phyloP scores from a whole-genome alignment of 495 filamentous ascomycete genomes.

The Staphylotrichum longicolle region DNA sequence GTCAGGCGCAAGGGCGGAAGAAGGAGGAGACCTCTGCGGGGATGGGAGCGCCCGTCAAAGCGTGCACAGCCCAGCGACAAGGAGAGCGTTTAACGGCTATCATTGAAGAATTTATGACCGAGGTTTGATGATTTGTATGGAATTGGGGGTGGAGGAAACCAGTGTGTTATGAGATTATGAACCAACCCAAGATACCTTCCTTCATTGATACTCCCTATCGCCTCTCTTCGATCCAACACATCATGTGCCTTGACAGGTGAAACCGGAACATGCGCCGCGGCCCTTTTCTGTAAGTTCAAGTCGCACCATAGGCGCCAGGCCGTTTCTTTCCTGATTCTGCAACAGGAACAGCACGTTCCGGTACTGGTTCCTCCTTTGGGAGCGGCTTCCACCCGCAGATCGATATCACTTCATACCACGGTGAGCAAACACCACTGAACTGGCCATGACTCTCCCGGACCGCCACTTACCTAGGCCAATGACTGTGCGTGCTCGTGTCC shows the following conservation, averaged over 20 bases:
- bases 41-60: not conserved
- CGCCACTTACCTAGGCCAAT: not conserved
- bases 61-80: not conserved
- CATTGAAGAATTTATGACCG: not conserved
- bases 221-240: not conserved
- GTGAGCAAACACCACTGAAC: too few relatives aligned
- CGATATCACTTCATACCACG: not conserved
- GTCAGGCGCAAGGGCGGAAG: not conserved
- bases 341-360: too few relatives aligned
- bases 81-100: slow-evolving; percentile 3
- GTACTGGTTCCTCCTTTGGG: too few relatives aligned
- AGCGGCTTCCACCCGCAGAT: slow-evolving; percentile 1
- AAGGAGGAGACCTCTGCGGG: not conserved
- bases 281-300: too few relatives aligned
- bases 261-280: too few relatives aligned
- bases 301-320: too few relatives aligned
- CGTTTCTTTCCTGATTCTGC: too few relatives aligned
- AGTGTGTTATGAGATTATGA: too few relatives aligned
- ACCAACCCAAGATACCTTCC: too few relatives aligned
- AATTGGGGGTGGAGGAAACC: not conserved
- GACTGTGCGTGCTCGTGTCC: not conserved
- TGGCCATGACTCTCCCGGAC: not conserved
- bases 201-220: too few relatives aligned
- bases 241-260: not conserved
- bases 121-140: not conserved